These are phyloP conservation scores for Maudiozyma barnettii DNA, from an alignment of 805 yeast species.

Conservation along the genomic window DNA sequence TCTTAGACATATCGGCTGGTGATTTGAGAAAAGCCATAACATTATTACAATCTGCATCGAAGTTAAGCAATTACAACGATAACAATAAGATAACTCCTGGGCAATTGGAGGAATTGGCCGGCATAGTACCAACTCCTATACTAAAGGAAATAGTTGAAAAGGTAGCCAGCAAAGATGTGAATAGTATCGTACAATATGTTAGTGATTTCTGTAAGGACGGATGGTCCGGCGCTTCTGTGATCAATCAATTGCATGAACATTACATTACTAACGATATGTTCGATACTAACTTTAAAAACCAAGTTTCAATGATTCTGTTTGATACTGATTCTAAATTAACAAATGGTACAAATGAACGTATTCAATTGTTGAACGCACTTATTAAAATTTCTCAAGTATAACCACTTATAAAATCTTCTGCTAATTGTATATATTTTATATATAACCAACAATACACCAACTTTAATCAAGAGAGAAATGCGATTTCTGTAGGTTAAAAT, in stretches of 20 bases:
- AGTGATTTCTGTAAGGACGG: conserved; percentile 52
- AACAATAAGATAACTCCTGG: conserved; percentile 34
- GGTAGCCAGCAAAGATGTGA: conserved; percentile 28
- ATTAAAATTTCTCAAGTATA: conserved; percentile 37
- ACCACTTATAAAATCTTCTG: background rate
- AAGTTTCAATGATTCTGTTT: conserved; percentile 55
- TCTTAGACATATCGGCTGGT: conserved; percentile 70
- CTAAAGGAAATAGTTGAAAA: conserved; percentile 36
- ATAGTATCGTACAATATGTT: conserved; percentile 34
- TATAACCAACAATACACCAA: background rate
- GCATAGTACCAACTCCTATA: conserved; percentile 49
- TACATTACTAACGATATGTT: conserved; percentile 47
- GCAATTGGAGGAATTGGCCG: conserved; percentile 63
- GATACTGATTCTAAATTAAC: conserved; percentile 65
- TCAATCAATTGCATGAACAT: conserved; percentile 61
- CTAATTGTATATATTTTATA: background rate
- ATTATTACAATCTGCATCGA: conserved; percentile 73
- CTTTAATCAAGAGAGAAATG: no score
- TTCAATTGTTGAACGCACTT: conserved; percentile 64
- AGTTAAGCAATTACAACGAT: conserved; percentile 34
- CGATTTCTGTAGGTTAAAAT: no score
- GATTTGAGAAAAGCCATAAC: conserved; percentile 93
- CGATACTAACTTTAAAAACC: conserved; percentile 48
- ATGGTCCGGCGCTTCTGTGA: conserved; percentile 68
- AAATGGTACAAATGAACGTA: conserved; percentile 83